Percentiles rank a stretch among this genome's conserved stretches.
Conservation (phyloP, 805 yeast genomes). For the Millerozyma miso region DNA sequence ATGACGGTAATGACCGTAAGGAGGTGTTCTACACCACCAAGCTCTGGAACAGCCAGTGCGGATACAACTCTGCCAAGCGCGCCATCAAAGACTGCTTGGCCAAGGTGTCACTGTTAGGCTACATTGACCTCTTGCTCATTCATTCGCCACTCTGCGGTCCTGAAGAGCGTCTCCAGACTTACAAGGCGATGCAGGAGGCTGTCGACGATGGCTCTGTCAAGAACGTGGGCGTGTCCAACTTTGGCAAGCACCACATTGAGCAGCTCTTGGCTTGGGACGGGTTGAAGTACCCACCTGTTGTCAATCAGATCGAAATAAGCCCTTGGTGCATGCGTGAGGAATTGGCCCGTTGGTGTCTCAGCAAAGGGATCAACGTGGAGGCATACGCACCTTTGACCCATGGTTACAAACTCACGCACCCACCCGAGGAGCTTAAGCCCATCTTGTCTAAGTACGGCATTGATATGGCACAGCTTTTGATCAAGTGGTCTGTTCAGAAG, state of each 20-base stretch:
- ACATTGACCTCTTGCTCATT: constrained; percentile 68
- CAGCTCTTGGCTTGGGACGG: constrained; percentile 48
- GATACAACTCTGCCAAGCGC: constrained; percentile 49
- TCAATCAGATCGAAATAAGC: constrained; percentile 48
- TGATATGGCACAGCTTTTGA: constrained; percentile 43
- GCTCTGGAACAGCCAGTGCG: constrained; percentile 65
- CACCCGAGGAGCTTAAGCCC: constrained; percentile 14
- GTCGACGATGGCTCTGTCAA: constrained; percentile 47
- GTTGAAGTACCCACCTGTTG: constrained; percentile 40
- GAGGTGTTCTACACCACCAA: constrained; percentile 57
- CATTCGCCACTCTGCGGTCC: constrained; percentile 50
- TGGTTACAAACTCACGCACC: constrained; percentile 24
- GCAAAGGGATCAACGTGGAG: constrained; percentile 25
- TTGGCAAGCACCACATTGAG: constrained; percentile 51
- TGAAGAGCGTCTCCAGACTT: constrained; percentile 44
- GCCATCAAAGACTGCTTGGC: constrained; percentile 57
- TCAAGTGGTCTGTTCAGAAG: constrained; percentile 47
- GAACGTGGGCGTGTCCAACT: constrained; percentile 63
- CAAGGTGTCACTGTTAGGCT: constrained; percentile 50
- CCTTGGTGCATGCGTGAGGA: constrained; percentile 47
- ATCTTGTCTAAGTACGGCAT: constrained; percentile 34
- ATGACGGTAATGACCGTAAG: constrained; percentile 21
- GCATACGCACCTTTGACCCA: constrained; percentile 39
- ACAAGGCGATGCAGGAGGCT: constrained; percentile 54
- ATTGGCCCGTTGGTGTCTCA: constrained; percentile 25